Evolutionary conservation across 2,329 filamentous ascomycete genomes (phyloP), one percentile per base, ranked within the genome.

Genomic region (Diaporthe citriasiana): DNA sequence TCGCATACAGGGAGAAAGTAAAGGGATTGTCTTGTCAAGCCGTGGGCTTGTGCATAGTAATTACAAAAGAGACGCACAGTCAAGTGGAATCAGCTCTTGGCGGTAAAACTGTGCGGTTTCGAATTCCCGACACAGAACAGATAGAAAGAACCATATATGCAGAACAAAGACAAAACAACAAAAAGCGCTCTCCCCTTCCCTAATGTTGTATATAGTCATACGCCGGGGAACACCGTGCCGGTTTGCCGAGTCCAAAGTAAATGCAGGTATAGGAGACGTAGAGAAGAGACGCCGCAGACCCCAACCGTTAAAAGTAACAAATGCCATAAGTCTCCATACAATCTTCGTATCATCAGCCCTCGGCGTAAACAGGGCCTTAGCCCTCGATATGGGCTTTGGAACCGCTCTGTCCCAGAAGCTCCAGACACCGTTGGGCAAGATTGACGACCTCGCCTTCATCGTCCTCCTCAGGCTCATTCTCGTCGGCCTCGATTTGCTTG

Each of bases 361-460:
- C 25, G 66, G 25, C 27, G n/a, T 68, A 15, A 45, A 50, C 45
- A 22, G 19, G 33, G 25, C 53, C 42, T 86, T 77, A 97, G 53
- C 93, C 94, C 83, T 97, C 95, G 77, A 97, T 94, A 77, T 97
- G 92, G 63, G 92, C 89, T 84, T 96, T 96, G 42, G 93, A 91
- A 79, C 89, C 91, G 79, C 88, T 89, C 82, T 94, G 93, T 68
- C 93, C 94, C 45, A 98, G 86, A 4, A 98, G 89, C 83, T 98
- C 96, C 53, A 98, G 88, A 82, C 95, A 98, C 78, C 95, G 91
- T 80, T 96, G 93, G 33, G 97, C 96, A 78, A 99, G 90, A 78
- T 92, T 95, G 77, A 98, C 94, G 57, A 98, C 95, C 82, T 98
- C 96, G 73, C 93, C 94, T 82, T 98, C 95, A 59, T 97, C 95